Evolutionary conservation across 2,329 filamentous ascomycete species (phyloP).

Genomic region (Allantophomopsis lycopodina): DNA sequence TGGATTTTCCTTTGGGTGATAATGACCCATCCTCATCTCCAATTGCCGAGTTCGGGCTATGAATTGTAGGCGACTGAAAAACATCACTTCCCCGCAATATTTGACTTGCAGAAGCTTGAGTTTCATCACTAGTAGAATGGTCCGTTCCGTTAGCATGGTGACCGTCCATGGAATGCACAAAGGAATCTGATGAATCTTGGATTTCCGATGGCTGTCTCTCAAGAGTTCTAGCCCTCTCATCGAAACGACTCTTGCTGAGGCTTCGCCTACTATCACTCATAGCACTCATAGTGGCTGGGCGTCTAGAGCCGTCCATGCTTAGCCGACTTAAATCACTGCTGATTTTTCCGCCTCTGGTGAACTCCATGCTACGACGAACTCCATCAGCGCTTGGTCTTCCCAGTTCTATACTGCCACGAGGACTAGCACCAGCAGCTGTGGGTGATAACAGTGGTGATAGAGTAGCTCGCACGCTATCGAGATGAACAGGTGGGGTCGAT

Average conservation of each 20-base stretch:
- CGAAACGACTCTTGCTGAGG: constrained; percentile 30
- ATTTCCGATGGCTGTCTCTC: constrained; percentile 30
- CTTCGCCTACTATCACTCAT: constrained; percentile 45
- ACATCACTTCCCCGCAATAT: constrained; percentile 80
- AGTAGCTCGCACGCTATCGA: constrained; percentile 47
- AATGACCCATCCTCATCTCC: constrained; percentile 8
- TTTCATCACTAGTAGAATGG: constrained; percentile 58
- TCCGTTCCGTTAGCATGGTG: constrained; percentile 60
- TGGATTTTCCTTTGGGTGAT: constrained; percentile 5
- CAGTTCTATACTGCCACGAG: constrained; percentile 39
- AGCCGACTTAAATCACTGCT: constrained; percentile 37
- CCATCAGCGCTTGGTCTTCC: constrained; percentile 39
- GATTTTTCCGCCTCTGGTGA: constrained; percentile 20
- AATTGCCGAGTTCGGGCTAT: constrained; percentile 23
- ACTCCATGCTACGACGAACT: constrained; percentile 36
- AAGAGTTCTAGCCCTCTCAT: constrained; percentile 25
- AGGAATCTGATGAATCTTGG: constrained; percentile 60
- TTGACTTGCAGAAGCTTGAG: constrained; percentile 73
- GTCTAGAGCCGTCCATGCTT: constrained; percentile 19
- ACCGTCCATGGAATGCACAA: constrained; percentile 59
- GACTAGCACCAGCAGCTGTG: constrained; percentile 22
- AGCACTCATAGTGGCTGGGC: constrained; percentile 37
- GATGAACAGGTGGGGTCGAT: constrained; percentile 20
- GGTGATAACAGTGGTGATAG: constrained; percentile 32
- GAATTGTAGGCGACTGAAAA: constrained; percentile 67